Evolutionary conservation across 352 stramenopile species (phyloP), one percentile per base, ranked within the genome.

Genomic region (Thraustochytrium sp.): DNA sequence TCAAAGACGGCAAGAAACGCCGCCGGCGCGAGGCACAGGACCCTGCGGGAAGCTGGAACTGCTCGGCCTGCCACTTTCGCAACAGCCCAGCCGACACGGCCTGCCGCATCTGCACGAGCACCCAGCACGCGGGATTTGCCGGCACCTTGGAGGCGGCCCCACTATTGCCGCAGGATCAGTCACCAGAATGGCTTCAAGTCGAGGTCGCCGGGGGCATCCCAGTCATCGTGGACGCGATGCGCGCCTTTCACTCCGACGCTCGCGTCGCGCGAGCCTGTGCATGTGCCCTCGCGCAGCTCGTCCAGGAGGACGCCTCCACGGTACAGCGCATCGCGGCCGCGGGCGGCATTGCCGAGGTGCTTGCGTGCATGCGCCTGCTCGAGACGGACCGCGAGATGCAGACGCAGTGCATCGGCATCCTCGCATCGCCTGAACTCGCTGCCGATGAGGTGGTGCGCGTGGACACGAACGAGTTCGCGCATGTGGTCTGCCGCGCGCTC

Each of bases 361-460:
- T 80, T 1, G 26, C 34, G 3, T 21, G 26, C 23, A 80, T 80
- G 68, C 34, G 42, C 16, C 8, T 44, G 8, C 40, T 80, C 8
- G 5, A 34, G 13, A 53, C 23, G 5, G 68, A 80, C 37, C 5
- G n/a, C 18, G 68, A 80, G 34, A 31, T 75, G 23, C 68, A 75
- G 49, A 80, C 51, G 18, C 68, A 80, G 51, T 80, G 68, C 49
- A 46, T 80, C 21, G 68, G 68, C 26, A 80, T 80, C 38, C 2
- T 80, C 8, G 68, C 68, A 21, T 80, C 44, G 8, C 68, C 68
- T n/a, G 68, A 80, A 38, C 68, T 80, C 4, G 68, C 40, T n/a
- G 68, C 31, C 5, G 68, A 64, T 26, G 42, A 68, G 26, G 68
- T 80, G 21, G 44, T 75, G 5, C 68, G 68, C n/a, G 38, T 80